Percentiles rank a stretch among this genome's conserved stretches.
phyloP scores from a whole-genome alignment of 1,284 basidiomycete species.

The Psilocybe mexicana region DNA sequence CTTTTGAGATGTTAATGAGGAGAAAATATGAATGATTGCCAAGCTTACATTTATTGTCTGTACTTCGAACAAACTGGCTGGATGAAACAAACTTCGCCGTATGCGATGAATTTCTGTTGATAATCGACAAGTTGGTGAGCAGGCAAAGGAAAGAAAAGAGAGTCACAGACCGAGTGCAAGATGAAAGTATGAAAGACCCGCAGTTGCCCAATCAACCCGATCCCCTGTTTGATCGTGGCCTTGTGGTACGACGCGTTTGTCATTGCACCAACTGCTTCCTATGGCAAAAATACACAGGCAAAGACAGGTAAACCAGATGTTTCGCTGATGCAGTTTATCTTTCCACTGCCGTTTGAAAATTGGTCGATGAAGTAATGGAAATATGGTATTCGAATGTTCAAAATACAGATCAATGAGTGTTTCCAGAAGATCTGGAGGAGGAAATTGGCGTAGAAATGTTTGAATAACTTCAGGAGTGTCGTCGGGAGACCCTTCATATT shows the following conservation, averaged over 20 bases:
- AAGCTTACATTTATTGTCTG: conserved; percentile 57
- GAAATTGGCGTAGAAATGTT: conserved; percentile 48
- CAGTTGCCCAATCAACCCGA: conserved; percentile 46
- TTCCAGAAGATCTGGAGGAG: conserved; percentile 55
- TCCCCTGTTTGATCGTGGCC: conserved; percentile 25
- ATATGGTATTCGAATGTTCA: conserved; percentile 50
- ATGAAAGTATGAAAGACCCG: conserved; percentile 71
- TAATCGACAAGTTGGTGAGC: conserved; percentile 1
- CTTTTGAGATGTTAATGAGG: conserved; percentile 29
- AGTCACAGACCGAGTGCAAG: conserved; percentile 45
- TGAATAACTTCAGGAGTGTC: conserved; percentile 37
- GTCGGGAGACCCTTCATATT: conserved; percentile 48
- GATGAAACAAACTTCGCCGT: conserved; percentile 59
- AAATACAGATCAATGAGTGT: conserved; percentile 71
- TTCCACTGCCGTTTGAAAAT: conserved; percentile 66
- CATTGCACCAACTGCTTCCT: conserved; percentile 67
- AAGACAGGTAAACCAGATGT: conserved; percentile 60
- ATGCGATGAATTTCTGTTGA: conserved; percentile 49
- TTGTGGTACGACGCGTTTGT: conserved; percentile 59
- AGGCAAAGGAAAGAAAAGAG: not conserved
- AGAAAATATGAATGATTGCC: not conserved
- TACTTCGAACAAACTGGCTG: conserved; percentile 73
- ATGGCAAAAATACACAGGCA: conserved; percentile 69
- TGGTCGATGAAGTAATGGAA: conserved; percentile 68
- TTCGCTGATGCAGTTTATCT: conserved; percentile 50